Percentiles rank a stretch among this genome's conserved stretches.
Conservation (phyloP, 192 early-diverging fungal species). For the Podochytrium sp. region DNA sequence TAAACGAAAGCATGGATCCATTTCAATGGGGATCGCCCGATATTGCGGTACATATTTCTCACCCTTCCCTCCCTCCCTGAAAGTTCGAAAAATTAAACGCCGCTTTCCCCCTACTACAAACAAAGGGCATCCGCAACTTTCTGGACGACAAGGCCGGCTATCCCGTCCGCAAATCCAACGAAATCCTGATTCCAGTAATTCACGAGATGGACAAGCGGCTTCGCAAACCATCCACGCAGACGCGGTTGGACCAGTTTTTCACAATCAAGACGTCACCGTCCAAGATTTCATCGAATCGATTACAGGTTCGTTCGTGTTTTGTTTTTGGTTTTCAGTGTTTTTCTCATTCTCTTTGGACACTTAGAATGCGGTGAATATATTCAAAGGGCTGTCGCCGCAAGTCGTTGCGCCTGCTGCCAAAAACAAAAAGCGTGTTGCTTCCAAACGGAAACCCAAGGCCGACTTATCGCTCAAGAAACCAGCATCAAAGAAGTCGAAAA, state of each 20-base stretch:
- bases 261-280: not conserved
- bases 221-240: conserved; percentile 18
- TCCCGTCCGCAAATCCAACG: conserved; percentile 68
- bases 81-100: not conserved
- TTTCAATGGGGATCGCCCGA: conserved; percentile 79
- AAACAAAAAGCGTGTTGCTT: not conserved
- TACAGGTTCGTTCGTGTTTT: conserved; percentile 5
- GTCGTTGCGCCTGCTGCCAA: not conserved
- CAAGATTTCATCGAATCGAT: conserved; percentile 8
- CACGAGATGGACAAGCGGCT: conserved; percentile 37
- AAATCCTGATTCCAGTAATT: conserved; percentile 73
- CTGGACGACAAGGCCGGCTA: conserved; percentile 66
- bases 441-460: not conserved
- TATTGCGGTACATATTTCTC: conserved; percentile 16
- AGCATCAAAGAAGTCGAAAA: not conserved
- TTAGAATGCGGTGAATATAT: not conserved
- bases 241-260: conserved; percentile 45
- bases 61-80: not conserved
- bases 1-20: conserved; percentile 60
- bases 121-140: conserved; percentile 67
- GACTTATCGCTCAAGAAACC: not conserved
- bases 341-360: not conserved
- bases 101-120: too few relatives aligned
- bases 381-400: not conserved
- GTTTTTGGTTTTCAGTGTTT: not conserved